Percentiles rank a stretch among this genome's conserved stretches.
These are phyloP conservation scores for Tagetes erecta DNA, from an alignment of 129 eudicot genomes.

Conservation along the genomic window DNA sequence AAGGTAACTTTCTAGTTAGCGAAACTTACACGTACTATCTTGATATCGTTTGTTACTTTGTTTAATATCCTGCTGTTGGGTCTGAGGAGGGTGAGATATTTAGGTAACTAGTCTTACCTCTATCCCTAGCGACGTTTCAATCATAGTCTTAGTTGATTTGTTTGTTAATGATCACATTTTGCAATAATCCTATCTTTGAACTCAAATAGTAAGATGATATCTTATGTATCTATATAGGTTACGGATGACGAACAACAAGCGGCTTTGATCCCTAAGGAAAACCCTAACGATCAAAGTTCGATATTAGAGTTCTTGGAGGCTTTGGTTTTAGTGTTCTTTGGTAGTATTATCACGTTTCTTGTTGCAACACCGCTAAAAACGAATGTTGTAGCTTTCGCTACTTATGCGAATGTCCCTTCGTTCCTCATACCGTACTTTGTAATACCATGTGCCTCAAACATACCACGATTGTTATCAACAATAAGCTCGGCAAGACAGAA, in stretches of 20 bases:
- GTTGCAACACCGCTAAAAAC: slow-evolving; percentile 42
- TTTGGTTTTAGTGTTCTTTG: slow-evolving; percentile 30
- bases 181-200: too few relatives aligned
- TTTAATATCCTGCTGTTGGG: too few relatives aligned
- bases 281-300: slow-evolving; percentile 12
- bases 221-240: slow-evolving; percentile 26
- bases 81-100: too few relatives aligned
- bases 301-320: slow-evolving; percentile 39
- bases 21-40: too few relatives aligned
- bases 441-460: slow-evolving; percentile 50
- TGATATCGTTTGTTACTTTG: too few relatives aligned
- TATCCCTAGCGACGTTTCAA: too few relatives aligned
- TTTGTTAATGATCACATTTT: too few relatives aligned
- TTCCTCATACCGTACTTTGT: slow-evolving; percentile 53
- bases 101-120: too few relatives aligned
- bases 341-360: slow-evolving; percentile 32
- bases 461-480: slow-evolving; percentile 34
- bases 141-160: too few relatives aligned
- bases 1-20: slow-evolving; percentile 29
- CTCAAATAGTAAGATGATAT: not conserved
- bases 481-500: slow-evolving; percentile 45
- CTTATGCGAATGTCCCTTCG: slow-evolving; percentile 43
- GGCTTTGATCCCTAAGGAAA: slow-evolving; percentile 35
- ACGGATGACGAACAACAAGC: slow-evolving; percentile 33
- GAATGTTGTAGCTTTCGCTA: slow-evolving; percentile 38